Evolutionary conservation across 1,284 basidiomycete genomes (phyloP).

Genomic region (Sphagnurus paluster): DNA sequence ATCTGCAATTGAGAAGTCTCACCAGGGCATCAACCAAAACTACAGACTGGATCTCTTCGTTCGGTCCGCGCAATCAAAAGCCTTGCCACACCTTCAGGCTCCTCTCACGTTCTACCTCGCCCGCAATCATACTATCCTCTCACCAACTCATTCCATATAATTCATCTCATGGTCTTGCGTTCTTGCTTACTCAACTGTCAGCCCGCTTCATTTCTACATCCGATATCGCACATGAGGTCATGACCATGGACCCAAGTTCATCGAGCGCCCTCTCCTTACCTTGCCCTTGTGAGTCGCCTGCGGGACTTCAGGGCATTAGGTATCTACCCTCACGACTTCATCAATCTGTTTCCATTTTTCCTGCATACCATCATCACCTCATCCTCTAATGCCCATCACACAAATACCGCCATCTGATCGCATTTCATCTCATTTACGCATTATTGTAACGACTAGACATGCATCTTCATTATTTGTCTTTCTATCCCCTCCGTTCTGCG

Average conservation of each 20-base stretch:
- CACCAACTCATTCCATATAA: neutral
- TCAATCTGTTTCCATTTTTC: conserved; percentile 17
- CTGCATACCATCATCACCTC: conserved; percentile 25
- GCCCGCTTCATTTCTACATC: conserved; percentile 34
- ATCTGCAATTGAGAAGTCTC: conserved; percentile 41
- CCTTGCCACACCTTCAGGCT: conserved; percentile 1
- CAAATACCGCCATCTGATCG: conserved; percentile 21
- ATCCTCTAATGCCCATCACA: conserved; percentile 19
- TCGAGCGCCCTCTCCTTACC: too few species aligned
- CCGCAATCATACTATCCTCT: neutral
- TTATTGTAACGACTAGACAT: conserved; percentile 72
- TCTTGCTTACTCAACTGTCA: conserved; percentile 11
- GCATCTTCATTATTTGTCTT: conserved; percentile 37
- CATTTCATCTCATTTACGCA: conserved; percentile 15
- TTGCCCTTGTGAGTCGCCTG: too few species aligned
- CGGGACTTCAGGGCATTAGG: too few species aligned
- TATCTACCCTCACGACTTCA: too few species aligned
- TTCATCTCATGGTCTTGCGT: neutral
- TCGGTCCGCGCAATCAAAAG: conserved; percentile 9
- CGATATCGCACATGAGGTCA: conserved; percentile 28
- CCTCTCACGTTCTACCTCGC: neutral
- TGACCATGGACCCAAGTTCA: conserved; percentile 16
- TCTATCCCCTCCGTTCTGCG: conserved; percentile 31
- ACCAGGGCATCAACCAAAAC: neutral
- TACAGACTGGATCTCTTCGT: conserved; percentile 6